These are phyloP conservation scores for Tausonia pullulans DNA, from an alignment of 1,284 basidiomycete species.

Conservation along the genomic window DNA sequence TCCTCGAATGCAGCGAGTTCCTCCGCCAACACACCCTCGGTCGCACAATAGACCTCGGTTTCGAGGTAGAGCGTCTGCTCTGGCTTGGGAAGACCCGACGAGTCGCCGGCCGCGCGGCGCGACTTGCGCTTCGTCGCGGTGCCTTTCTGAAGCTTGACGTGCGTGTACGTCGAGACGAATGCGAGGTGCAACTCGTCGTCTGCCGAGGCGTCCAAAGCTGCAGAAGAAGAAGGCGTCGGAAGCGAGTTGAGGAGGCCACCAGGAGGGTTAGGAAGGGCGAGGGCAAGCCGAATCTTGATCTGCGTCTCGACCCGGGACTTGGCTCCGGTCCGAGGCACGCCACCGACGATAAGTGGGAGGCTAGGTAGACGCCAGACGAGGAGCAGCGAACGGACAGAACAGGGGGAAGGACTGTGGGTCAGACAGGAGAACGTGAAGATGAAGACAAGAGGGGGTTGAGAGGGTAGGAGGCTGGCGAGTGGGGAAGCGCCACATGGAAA, in stretches of 20 bases:
- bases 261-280: constrained; percentile 38
- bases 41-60: constrained; percentile 23
- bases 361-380: constrained; percentile 30
- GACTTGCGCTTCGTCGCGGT: constrained; percentile 70
- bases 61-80: constrained; percentile 19
- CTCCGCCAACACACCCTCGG: constrained; percentile 13
- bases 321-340: constrained; percentile 70
- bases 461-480: too few species aligned
- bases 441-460: too few species aligned
- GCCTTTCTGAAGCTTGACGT: constrained; percentile 61
- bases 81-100: constrained; percentile 18
- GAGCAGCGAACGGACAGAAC: too few species aligned
- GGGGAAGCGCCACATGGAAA: too few species aligned
- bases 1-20: constrained; percentile 15
- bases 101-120: constrained; percentile 50
- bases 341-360: constrained; percentile 67
- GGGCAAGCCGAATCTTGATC: constrained; percentile 64
- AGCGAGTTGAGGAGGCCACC: too few species aligned
- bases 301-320: constrained; percentile 92
- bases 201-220: background rate
- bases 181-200: constrained; percentile 16
- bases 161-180: constrained; percentile 65
- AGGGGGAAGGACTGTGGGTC: too few species aligned
- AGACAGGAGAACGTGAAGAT: too few species aligned
- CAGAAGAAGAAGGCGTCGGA: background rate